phyloP scores from a whole-genome alignment of 2,329 filamentous ascomycete genomes.

The Aspergillus tanneri region DNA sequence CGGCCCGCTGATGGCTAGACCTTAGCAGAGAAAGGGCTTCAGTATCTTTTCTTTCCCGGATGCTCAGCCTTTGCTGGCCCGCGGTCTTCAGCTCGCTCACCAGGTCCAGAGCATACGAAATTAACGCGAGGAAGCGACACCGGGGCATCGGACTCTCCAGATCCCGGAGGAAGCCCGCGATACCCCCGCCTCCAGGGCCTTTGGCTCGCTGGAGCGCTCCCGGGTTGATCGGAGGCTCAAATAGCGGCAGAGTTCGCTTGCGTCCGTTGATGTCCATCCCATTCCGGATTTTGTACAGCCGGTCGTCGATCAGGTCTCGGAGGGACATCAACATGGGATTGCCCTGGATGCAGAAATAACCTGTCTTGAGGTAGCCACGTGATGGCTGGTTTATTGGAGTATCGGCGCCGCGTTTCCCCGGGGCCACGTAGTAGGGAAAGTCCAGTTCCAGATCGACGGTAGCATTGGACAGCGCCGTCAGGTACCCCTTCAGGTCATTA shows the following conservation, averaged over 20 bases:
- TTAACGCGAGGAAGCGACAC: not conserved
- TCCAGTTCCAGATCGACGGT: not conserved
- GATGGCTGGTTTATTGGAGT: not conserved
- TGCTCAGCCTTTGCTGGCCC: not conserved
- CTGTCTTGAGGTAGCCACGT: not conserved
- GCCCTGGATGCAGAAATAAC: constrained; percentile 1
- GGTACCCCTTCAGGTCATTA: not conserved
- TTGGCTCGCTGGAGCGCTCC: not conserved
- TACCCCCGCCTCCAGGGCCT: not conserved
- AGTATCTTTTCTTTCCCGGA: constrained; percentile 2
- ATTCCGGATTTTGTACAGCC: constrained; percentile 1
- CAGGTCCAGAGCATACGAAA: not conserved
- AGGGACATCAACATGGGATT: not conserved
- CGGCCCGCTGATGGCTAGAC: not conserved
- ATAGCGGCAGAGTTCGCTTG: not conserved
- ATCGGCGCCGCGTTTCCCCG: not conserved
- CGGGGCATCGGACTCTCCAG: constrained; percentile 1
- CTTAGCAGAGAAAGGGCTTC: not conserved
- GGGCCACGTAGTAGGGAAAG: not conserved
- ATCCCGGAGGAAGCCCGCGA: not conserved
- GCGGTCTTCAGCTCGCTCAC: not conserved
- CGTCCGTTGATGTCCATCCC: not conserved
- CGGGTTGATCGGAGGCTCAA: not conserved
- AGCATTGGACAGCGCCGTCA: not conserved
- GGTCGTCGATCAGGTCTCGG: not conserved